These are phyloP conservation scores for Atkinsonella texensis DNA, from an alignment of 2,329 filamentous ascomycete genomes.

Conservation along the genomic window DNA sequence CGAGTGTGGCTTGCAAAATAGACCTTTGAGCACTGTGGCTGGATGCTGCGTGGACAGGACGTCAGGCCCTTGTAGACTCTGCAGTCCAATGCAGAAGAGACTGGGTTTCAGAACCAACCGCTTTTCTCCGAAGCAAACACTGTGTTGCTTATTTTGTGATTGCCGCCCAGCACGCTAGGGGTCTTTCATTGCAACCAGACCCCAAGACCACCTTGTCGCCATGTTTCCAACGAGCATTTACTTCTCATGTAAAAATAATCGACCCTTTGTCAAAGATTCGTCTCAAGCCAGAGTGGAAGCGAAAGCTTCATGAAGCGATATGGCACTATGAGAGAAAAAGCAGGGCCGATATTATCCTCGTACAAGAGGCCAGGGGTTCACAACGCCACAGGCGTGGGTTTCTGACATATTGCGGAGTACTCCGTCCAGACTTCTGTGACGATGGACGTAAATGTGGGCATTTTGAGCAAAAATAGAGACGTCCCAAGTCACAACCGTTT, in stretches of 20 bases:
- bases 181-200: too few species aligned
- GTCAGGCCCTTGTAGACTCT: too few species aligned
- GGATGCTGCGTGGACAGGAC: background rate
- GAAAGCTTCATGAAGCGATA: constrained; percentile 6
- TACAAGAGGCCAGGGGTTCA: constrained; percentile 2
- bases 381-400: background rate
- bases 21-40: background rate
- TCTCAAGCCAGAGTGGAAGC: background rate
- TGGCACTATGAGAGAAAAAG: background rate
- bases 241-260: background rate
- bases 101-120: background rate
- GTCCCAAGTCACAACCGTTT: too few species aligned
- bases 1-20: background rate
- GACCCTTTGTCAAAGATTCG: background rate
- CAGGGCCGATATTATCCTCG: constrained; percentile 7
- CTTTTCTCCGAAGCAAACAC: background rate
- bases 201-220: too few species aligned
- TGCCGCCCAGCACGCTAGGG: too few species aligned
- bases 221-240: too few species aligned
- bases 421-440: background rate
- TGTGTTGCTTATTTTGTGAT: background rate
- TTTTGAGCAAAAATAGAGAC: too few species aligned
- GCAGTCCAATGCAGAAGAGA: too few species aligned
- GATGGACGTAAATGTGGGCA: too few species aligned
- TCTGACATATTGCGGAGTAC: background rate